Evolutionary conservation across 495 filamentous ascomycete genomes (phyloP).

Genomic region (Chaetomidium leptoderma): DNA sequence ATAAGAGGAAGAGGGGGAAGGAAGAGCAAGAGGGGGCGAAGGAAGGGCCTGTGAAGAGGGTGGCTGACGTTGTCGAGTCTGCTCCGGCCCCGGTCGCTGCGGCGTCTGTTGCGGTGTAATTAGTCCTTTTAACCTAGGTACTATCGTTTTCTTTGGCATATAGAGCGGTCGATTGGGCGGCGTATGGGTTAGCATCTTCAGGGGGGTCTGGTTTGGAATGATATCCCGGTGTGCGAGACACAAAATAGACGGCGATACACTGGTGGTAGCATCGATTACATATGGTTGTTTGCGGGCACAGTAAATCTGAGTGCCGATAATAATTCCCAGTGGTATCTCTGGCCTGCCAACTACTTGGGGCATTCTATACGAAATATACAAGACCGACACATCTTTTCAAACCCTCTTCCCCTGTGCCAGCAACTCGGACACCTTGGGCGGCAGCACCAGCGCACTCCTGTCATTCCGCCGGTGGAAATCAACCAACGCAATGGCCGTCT

Average conservation of each 20-base stretch:
- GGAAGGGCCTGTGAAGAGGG: constrained; percentile 3
- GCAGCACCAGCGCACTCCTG: constrained; percentile 73
- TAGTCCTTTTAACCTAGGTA: too few relatives aligned
- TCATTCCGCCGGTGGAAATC: constrained; percentile 94
- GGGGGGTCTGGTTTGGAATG: not conserved
- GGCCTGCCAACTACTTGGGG: too few relatives aligned
- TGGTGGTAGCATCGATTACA: not conserved
- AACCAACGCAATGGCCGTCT: constrained; percentile 74
- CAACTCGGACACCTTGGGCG: constrained; percentile 75
- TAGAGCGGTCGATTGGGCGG: not conserved
- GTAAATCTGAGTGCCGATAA: not conserved
- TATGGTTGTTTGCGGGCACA: too few relatives aligned
- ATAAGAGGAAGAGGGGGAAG: constrained; percentile 23
- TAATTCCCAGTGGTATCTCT: not conserved
- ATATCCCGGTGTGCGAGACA: constrained; percentile 12
- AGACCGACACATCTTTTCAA: constrained; percentile 26
- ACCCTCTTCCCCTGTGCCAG: constrained; percentile 51
- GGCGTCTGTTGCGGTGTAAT: constrained; percentile 8
- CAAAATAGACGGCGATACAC: not conserved
- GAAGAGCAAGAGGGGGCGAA: constrained; percentile 3
- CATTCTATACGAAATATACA: too few relatives aligned
- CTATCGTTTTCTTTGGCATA: constrained; percentile 6
- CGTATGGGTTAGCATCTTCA: constrained; percentile 5
- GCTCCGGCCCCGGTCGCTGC: not conserved
- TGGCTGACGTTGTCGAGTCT: not conserved